These are phyloP conservation scores for Dysphania ambrosioides DNA, from an alignment of 148 eudicot genomes.

Conservation along the genomic window DNA sequence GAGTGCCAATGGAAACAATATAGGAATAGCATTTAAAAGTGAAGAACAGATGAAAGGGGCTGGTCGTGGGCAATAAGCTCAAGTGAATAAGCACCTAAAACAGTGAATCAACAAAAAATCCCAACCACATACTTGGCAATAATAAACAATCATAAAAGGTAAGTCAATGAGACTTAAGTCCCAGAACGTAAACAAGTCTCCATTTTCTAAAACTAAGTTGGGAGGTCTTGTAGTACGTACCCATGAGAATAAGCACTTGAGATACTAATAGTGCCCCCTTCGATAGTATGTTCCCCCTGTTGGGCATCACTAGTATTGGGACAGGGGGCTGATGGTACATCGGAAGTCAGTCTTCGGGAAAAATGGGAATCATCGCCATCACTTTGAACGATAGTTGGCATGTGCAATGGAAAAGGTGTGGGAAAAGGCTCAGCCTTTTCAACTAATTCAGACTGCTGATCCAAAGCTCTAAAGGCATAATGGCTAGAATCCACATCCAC, in stretches of 20 bases:
- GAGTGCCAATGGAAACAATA: not conserved
- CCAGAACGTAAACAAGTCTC: not conserved
- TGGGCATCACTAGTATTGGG: slow-evolving; percentile 40
- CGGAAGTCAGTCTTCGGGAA: slow-evolving; percentile 40
- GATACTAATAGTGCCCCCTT: slow-evolving; percentile 85
- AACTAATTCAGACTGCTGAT: slow-evolving; percentile 41
- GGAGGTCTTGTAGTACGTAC: slow-evolving; percentile 40
- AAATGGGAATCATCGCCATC: slow-evolving; percentile 44
- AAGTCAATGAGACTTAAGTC: not conserved
- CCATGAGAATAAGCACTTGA: slow-evolving; percentile 74
- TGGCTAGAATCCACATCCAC: slow-evolving; percentile 39
- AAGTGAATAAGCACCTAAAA: not conserved
- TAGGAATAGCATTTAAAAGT: not conserved
- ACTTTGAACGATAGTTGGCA: slow-evolving; percentile 34
- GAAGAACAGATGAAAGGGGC: not conserved
- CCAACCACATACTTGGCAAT: not conserved
- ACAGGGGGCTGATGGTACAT: slow-evolving; percentile 40
- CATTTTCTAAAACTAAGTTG: not conserved
- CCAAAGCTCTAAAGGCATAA: slow-evolving; percentile 42
- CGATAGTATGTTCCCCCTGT: slow-evolving; percentile 56
- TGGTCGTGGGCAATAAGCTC: not conserved
- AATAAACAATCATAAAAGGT: not conserved
- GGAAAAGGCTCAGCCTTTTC: slow-evolving; percentile 39
- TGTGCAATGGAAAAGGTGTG: slow-evolving; percentile 39
- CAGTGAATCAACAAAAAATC: no score